These are phyloP conservation scores for Aureobasidium lini DNA, from an alignment of 2,329 filamentous ascomycete genomes.

Conservation along the genomic window DNA sequence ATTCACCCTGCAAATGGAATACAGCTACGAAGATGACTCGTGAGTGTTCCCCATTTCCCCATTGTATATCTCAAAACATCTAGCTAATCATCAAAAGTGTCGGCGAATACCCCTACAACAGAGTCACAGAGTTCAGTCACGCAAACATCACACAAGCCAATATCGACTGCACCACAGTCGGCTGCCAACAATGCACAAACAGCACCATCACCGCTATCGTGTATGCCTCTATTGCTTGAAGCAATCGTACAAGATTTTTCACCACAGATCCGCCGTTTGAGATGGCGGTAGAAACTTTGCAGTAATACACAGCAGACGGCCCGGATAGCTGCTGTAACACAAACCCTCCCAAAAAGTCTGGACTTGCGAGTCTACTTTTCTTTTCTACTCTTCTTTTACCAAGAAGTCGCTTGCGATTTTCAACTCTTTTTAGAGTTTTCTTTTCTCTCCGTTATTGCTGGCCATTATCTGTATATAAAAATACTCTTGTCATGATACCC, in stretches of 20 bases:
- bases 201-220: background rate
- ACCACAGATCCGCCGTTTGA: background rate
- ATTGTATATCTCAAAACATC: background rate
- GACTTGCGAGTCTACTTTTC: background rate
- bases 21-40: conserved; percentile 8
- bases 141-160: conserved; percentile 5
- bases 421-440: background rate
- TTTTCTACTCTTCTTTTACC: background rate
- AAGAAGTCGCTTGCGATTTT: background rate
- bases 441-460: background rate
- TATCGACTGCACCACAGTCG: background rate
- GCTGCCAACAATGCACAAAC: background rate
- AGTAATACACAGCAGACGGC: background rate
- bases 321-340: background rate
- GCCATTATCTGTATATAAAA: background rate
- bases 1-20: conserved; percentile 13
- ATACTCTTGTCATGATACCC: background rate
- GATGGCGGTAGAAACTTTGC: background rate
- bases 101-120: conserved; percentile 1
- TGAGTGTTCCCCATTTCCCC: background rate
- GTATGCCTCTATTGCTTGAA: background rate
- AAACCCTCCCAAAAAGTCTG: background rate
- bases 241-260: background rate
- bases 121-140: conserved; percentile 1
- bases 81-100: background rate